A percentile compares a stretch with the other conserved stretches of the same genome.
phyloP scores from a whole-genome alignment of 1,284 basidiomycete species.

The Entoloma clypeatum region DNA sequence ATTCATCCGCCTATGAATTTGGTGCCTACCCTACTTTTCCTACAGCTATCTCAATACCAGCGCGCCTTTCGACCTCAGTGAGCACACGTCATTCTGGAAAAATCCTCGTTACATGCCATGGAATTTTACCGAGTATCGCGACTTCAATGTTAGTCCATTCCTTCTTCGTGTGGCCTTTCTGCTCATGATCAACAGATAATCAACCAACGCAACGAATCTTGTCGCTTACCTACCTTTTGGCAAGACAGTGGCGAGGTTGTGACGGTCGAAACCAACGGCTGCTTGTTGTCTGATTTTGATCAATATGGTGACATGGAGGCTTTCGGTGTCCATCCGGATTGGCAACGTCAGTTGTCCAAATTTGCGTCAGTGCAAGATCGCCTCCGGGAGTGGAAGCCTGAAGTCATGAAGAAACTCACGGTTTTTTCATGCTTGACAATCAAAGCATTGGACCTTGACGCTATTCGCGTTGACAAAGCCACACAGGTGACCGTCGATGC shows the following conservation, averaged over 20 bases:
- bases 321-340: slow-evolving; percentile 92
- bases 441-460: slow-evolving; percentile 83
- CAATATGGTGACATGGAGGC: slow-evolving; percentile 95
- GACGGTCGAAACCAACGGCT: slow-evolving; percentile 59
- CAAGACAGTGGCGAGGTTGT: slow-evolving; percentile 66
- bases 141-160: slow-evolving; percentile 58
- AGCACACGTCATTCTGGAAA: slow-evolving; percentile 78
- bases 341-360: slow-evolving; percentile 90
- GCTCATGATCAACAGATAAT: slow-evolving; percentile 37
- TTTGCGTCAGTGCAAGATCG: slow-evolving; percentile 94
- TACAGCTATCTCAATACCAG: slow-evolving; percentile 72
- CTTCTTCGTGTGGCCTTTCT: neutral
- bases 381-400: slow-evolving; percentile 82
- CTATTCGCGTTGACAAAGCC: slow-evolving; percentile 91
- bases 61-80: slow-evolving; percentile 72
- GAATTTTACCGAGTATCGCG: slow-evolving; percentile 80
- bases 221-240: slow-evolving; percentile 77
- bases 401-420: slow-evolving; percentile 72
- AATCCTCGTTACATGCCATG: slow-evolving; percentile 74
- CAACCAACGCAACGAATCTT: slow-evolving; percentile 71
- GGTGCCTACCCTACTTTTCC: slow-evolving; percentile 16
- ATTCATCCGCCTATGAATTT: neutral
- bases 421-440: slow-evolving; percentile 82
- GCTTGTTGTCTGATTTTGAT: slow-evolving; percentile 81
- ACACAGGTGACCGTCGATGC: slow-evolving; percentile 86